These are phyloP conservation scores for Cytospora chrysosperma DNA, from an alignment of 2,329 filamentous ascomycete genomes.

Conservation along the genomic window DNA sequence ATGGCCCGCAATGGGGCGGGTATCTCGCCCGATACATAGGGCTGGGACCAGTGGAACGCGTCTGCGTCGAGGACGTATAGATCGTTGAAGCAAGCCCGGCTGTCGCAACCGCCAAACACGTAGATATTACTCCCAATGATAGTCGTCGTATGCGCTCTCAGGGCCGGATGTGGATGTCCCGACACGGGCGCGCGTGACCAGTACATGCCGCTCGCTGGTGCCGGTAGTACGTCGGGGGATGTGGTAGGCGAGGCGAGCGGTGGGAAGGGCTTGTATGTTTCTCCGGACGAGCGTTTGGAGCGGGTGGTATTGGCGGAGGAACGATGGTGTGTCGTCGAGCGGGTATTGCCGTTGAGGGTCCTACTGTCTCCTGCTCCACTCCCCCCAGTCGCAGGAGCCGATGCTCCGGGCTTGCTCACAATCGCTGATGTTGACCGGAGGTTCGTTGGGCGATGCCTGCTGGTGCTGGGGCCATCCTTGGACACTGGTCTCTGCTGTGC, in stretches of 20 bases:
- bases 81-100: conserved; percentile 66
- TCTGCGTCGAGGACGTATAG: conserved; percentile 69
- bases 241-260: conserved; percentile 55
- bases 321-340: conserved; percentile 9
- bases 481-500: conserved; percentile 31
- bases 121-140: conserved; percentile 66
- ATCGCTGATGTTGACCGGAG: conserved; percentile 57
- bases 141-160: conserved; percentile 67
- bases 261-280: conserved; percentile 51
- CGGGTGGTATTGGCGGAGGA: conserved; percentile 14
- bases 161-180: conserved; percentile 57
- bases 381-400: conserved; percentile 24
- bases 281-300: conserved; percentile 31
- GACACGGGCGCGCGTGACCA: conserved; percentile 67
- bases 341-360: conserved; percentile 24
- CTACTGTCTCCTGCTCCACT: conserved; percentile 26
- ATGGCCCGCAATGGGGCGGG: conserved; percentile 66
- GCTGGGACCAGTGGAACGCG: conserved; percentile 67
- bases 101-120: conserved; percentile 68
- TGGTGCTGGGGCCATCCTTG: conserved; percentile 30
- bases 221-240: conserved; percentile 59
- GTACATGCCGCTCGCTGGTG: conserved; percentile 70
- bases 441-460: conserved; percentile 42
- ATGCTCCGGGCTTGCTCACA: conserved; percentile 34
- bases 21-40: conserved; percentile 63